phyloP scores from a whole-genome alignment of 441 rosid genomes.

The Bocquillonia castaneifolia region DNA sequence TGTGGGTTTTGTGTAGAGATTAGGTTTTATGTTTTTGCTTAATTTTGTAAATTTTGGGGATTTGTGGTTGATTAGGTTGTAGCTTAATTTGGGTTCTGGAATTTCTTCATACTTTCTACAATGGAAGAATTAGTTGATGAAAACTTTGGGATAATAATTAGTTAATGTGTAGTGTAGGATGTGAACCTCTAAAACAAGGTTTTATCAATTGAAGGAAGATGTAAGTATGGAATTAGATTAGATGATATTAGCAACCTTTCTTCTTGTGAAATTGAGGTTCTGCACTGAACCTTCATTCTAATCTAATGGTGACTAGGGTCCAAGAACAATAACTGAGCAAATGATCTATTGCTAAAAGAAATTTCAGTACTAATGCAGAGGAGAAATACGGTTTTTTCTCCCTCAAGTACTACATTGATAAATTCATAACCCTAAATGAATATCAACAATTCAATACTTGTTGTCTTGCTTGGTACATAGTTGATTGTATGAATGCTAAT shows the following conservation, averaged over 20 bases:
- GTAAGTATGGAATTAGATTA: background rate
- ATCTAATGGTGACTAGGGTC: background rate
- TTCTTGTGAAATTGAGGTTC: background rate
- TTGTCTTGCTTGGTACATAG: no score
- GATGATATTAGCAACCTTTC: background rate
- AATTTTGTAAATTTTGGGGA: no score
- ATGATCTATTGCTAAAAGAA: background rate
- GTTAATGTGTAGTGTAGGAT: background rate
- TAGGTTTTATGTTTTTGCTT: no score
- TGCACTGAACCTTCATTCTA: background rate
- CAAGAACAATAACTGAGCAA: background rate
- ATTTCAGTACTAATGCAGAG: background rate
- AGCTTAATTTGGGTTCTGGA: no score
- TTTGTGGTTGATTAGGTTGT: no score
- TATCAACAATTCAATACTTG: background rate
- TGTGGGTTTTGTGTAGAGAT: no score
- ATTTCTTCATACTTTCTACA: background rate
- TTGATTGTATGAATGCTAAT: background rate
- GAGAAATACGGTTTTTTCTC: background rate
- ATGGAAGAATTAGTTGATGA: background rate
- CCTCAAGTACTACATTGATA: no score
- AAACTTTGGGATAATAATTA: no score
- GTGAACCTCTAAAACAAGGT: background rate
- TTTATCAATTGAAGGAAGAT: background rate
- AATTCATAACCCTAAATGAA: background rate